Percentiles rank a stretch among this genome's conserved stretches.
phyloP scores from a whole-genome alignment of 108 stramenopile species.

The Pseudonitzschia delicatissima region DNA sequence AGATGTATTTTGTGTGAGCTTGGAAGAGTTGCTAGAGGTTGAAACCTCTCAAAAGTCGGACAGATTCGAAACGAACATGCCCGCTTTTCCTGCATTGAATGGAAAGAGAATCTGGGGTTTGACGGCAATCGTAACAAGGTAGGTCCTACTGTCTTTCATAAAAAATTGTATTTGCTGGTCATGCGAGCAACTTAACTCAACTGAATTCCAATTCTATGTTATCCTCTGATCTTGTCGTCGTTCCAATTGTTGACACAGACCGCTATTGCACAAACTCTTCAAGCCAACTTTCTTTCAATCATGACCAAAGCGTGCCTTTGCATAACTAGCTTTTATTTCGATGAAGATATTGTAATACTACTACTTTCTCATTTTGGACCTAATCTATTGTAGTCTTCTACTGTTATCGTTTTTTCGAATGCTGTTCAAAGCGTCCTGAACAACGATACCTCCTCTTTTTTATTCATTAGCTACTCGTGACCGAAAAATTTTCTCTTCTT shows the following conservation, averaged over 20 bases:
- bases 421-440: no score
- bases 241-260: constrained; percentile 21
- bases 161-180: not conserved
- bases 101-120: constrained; percentile 76
- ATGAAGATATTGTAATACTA: no score
- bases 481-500: no score
- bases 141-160: not conserved
- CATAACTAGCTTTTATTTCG: no score
- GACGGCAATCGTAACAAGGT: constrained; percentile 61
- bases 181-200: not conserved
- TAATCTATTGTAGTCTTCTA: no score
- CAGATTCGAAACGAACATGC: constrained; percentile 28
- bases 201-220: not conserved
- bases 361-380: no score
- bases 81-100: constrained; percentile 55
- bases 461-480: no score
- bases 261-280: constrained; percentile 63
- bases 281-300: constrained; percentile 49
- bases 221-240: not conserved
- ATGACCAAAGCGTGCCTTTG: not conserved
- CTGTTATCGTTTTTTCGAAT: no score
- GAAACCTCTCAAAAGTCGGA: constrained; percentile 43
- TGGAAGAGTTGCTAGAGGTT: constrained; percentile 42
- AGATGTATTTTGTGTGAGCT: constrained; percentile 58
- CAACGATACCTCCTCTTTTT: no score